These are phyloP conservation scores for Chlorencoelia australis DNA, from an alignment of 2,329 filamentous ascomycete species.

Conservation along the genomic window DNA sequence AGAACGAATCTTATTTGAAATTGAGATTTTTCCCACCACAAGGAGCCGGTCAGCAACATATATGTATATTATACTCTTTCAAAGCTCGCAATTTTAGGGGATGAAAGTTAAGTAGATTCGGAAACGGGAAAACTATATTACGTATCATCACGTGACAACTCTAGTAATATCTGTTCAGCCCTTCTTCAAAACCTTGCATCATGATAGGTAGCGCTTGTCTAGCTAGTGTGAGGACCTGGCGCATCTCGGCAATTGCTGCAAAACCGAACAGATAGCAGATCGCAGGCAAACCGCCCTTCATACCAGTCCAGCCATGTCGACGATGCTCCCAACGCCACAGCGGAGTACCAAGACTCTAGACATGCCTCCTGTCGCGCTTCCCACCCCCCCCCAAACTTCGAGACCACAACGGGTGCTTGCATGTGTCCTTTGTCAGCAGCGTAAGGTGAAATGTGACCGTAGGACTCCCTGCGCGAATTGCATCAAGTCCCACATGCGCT, in stretches of 20 bases:
- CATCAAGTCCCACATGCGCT: slow-evolving; percentile 51
- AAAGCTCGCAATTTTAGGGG: background rate
- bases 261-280: background rate
- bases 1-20: background rate
- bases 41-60: background rate
- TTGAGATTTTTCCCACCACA: background rate
- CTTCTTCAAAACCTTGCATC: too few relatives aligned
- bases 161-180: too few relatives aligned
- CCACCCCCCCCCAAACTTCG: slow-evolving; percentile 7
- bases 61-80: background rate
- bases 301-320: background rate
- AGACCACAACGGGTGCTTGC: slow-evolving; percentile 29
- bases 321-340: background rate
- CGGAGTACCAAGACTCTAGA: background rate
- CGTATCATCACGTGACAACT: background rate
- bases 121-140: background rate
- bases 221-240: too few relatives aligned
- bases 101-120: too few relatives aligned
- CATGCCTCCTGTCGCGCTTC: slow-evolving; percentile 4
- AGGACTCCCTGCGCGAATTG: slow-evolving; percentile 63
- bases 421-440: slow-evolving; percentile 66
- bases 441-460: slow-evolving; percentile 67
- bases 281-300: background rate
- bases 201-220: too few relatives aligned
- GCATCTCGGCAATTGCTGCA: too few relatives aligned